Conservation (phyloP, 345 rosid species). For the Lepidium africanum region DNA sequence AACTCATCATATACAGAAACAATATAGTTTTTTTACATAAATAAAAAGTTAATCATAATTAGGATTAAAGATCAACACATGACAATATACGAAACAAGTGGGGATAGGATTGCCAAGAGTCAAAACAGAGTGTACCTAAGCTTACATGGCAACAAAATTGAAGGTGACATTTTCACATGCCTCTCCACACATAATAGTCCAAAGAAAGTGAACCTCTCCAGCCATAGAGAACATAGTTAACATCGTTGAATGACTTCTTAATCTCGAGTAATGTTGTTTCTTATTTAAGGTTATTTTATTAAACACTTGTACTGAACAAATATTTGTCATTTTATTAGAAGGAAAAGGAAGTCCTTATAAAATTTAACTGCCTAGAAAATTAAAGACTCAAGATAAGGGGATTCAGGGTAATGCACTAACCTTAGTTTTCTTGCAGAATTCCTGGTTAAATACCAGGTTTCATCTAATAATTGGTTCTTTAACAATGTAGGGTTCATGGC, state of each 20-base stretch:
- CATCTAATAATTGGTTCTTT: too few relatives aligned
- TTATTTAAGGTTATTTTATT: conserved; percentile 25
- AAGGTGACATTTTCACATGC: conserved; percentile 88
- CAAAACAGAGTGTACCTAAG: too few relatives aligned
- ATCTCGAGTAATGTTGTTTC: conserved; percentile 77
- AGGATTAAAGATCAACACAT: too few relatives aligned
- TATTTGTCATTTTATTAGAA: conserved; percentile 14
- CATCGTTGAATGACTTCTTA: conserved; percentile 89
- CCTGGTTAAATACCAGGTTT: too few relatives aligned
- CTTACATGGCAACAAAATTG: conserved; percentile 76
- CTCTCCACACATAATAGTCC: conserved; percentile 89
- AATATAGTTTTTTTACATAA: too few relatives aligned
- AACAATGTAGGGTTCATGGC: too few relatives aligned
- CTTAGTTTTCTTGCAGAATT: too few relatives aligned
- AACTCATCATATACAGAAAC: too few relatives aligned
- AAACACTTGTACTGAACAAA: not conserved
- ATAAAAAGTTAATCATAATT: too few relatives aligned
- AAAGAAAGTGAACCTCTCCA: conserved; percentile 72
- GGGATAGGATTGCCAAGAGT: too few relatives aligned
- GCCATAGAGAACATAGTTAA: conserved; percentile 80
- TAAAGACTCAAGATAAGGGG: not conserved
- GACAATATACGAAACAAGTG: too few relatives aligned
- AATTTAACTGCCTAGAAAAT: conserved; percentile 19
- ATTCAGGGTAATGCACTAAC: too few relatives aligned
- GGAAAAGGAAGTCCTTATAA: not conserved